phyloP scores from a whole-genome alignment of 345 rosid species.

The Populus ilicifolia region DNA sequence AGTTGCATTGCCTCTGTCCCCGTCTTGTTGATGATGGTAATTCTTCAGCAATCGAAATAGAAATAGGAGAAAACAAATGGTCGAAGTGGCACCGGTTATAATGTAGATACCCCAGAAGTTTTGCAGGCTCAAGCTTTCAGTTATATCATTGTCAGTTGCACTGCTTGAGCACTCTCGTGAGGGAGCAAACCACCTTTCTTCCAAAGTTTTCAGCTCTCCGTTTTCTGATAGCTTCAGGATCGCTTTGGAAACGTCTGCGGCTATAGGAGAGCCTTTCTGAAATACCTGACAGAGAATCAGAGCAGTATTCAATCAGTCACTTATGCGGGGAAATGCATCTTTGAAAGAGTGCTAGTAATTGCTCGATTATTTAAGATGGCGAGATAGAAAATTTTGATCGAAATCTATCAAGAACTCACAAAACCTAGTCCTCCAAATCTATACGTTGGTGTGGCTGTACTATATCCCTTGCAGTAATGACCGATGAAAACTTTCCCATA shows the following conservation, averaged over 20 bases:
- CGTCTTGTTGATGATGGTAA: not conserved
- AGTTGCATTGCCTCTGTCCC: not conserved
- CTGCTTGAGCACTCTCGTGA: conserved; percentile 17
- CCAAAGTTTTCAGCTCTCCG: conserved; percentile 27
- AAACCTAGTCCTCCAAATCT: conserved; percentile 60
- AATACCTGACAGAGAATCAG: conserved; percentile 30
- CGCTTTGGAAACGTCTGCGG: conserved; percentile 40
- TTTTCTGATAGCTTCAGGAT: conserved; percentile 39
- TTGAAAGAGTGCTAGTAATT: not conserved
- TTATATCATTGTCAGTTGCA: conserved; percentile 4
- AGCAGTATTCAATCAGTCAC: not conserved
- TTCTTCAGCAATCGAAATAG: conserved; percentile 9
- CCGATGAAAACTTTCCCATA: conserved; percentile 41
- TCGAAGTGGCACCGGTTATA: conserved; percentile 31
- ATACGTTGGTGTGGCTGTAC: conserved; percentile 19
- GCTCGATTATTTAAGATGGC: not conserved
- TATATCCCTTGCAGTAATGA: conserved; percentile 36
- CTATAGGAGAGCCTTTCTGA: conserved; percentile 43
- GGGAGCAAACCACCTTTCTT: conserved; percentile 31
- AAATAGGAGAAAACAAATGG: conserved; percentile 32
- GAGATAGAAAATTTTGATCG: not conserved
- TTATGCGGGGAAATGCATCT: too few species aligned
- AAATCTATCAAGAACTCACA: conserved; percentile 26
- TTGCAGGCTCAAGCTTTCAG: conserved; percentile 30
- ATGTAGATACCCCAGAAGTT: conserved; percentile 48